Evolutionary conservation across 306 rosid genomes (phyloP), one percentile per base, ranked within the genome.

Genomic region (Vigna hirtella): DNA sequence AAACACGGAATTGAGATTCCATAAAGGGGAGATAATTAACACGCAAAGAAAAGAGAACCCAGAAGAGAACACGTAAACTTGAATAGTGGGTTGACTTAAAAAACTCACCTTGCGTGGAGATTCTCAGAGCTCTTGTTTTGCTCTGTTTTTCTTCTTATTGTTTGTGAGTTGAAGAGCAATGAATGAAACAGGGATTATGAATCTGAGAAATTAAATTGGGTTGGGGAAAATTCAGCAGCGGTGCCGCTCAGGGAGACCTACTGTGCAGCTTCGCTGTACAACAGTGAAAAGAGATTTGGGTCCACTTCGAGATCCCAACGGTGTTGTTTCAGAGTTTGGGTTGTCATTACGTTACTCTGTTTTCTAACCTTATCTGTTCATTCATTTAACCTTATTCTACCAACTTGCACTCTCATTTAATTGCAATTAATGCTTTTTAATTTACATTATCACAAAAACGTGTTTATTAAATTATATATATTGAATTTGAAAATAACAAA

Each of bases 111-210:
- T 22, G 49, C 9, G 32, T 70, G 50, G 66, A 70, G 58, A 74
- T 78, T 73, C 22, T 48, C 14, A n/a, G 66, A 9, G 15, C 10
- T 22, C 26, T 22, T 9, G 6, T 22, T 56, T 56, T 22, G 47
- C 13, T 42, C 13, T 9, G 13, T 42, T 42, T 40, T 40, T 40
- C 45, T 40, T 40, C 11, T 40, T 40, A 36, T 36, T 36, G 40
- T 34, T 4, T 9, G 47, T 11, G 63, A 42, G 15, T 32, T 12
- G 50, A 45, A 45, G 15, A 12, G 2, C 3, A 42, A 52, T 52
- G 26, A 52, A 66, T 85, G 88, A 61, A 85, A 85, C 85, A 81
- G 85, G 70, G 74, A 66, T 28, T 24, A 5, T 17, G 82, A 79
- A 56, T 70, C 72, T 47, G 51, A 73, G 51, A 73, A 43, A n/a